A percentile compares a stretch with the other conserved stretches of the same genome.
Evolutionary conservation across 768 basidiomycete genomes (phyloP).

Genomic region (Psilocybe subaeruginosa): DNA sequence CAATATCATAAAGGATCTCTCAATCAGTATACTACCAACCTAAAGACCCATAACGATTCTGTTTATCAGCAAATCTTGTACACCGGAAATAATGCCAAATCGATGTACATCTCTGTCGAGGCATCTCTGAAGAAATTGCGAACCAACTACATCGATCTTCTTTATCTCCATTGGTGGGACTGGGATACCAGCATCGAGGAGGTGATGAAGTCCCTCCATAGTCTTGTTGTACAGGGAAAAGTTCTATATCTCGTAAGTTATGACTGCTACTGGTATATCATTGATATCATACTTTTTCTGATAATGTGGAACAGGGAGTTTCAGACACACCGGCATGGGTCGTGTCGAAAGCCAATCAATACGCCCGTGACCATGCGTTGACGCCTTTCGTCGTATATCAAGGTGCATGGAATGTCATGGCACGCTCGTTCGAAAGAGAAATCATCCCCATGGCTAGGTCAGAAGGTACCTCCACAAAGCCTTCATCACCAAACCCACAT

Average conservation of each 20-base stretch:
- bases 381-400: slow-evolving; percentile 60
- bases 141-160: slow-evolving; percentile 46
- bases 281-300: background rate
- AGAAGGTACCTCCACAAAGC: slow-evolving; percentile 30
- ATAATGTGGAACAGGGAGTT: slow-evolving; percentile 30
- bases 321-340: slow-evolving; percentile 52
- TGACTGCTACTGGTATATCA: background rate
- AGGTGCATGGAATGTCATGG: slow-evolving; percentile 45
- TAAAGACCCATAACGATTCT: background rate
- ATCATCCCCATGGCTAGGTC: slow-evolving; percentile 49
- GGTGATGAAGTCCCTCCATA: slow-evolving; percentile 56
- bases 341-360: slow-evolving; percentile 50
- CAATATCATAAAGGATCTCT: background rate
- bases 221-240: slow-evolving; percentile 52
- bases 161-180: slow-evolving; percentile 56
- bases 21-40: slow-evolving; percentile 5
- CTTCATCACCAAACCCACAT: too few relatives aligned
- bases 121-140: slow-evolving; percentile 46
- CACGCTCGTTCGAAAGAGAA: slow-evolving; percentile 54
- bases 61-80: slow-evolving; percentile 10
- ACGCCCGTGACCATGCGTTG: slow-evolving; percentile 48
- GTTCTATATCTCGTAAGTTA: slow-evolving; percentile 43
- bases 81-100: slow-evolving; percentile 41
- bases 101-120: slow-evolving; percentile 41
- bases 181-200: slow-evolving; percentile 52